phyloP scores from a whole-genome alignment of 2,329 filamentous ascomycete species.

The Rasamsonia emersonii region DNA sequence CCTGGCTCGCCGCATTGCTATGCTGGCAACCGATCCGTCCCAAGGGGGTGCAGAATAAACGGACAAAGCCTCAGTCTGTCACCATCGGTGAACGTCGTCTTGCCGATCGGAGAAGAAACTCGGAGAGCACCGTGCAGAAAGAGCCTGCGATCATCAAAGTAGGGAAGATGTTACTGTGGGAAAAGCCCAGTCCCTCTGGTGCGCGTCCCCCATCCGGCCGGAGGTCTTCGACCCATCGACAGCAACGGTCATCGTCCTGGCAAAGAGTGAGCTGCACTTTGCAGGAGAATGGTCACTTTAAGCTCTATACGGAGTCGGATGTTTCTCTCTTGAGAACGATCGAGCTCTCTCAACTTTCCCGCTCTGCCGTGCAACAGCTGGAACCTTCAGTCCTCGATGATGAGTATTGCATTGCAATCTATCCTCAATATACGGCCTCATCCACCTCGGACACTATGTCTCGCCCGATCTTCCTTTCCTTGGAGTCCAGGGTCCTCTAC shows the following conservation, averaged over 20 bases:
- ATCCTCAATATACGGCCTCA: constrained; percentile 78
- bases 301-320: constrained; percentile 79
- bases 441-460: constrained; percentile 66
- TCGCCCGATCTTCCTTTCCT: constrained; percentile 78
- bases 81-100: constrained; percentile 35
- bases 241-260: constrained; percentile 62
- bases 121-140: constrained; percentile 47
- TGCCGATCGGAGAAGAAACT: constrained; percentile 36
- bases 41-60: constrained; percentile 42
- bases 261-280: constrained; percentile 83
- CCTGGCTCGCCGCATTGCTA: constrained; percentile 43
- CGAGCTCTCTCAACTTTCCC: constrained; percentile 77
- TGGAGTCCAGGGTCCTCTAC: constrained; percentile 82
- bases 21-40: constrained; percentile 45
- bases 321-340: constrained; percentile 71
- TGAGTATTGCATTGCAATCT: constrained; percentile 90
- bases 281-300: constrained; percentile 90
- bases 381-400: constrained; percentile 86
- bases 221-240: constrained; percentile 43
- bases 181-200: constrained; percentile 54
- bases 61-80: constrained; percentile 40
- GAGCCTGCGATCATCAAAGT: constrained; percentile 88
- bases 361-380: constrained; percentile 82
- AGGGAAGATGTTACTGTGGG: constrained; percentile 84
- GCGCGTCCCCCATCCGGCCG: constrained; percentile 25